Evolutionary conservation across 2,329 filamentous ascomycete species (phyloP).

Genomic region (Calonectria montana): DNA sequence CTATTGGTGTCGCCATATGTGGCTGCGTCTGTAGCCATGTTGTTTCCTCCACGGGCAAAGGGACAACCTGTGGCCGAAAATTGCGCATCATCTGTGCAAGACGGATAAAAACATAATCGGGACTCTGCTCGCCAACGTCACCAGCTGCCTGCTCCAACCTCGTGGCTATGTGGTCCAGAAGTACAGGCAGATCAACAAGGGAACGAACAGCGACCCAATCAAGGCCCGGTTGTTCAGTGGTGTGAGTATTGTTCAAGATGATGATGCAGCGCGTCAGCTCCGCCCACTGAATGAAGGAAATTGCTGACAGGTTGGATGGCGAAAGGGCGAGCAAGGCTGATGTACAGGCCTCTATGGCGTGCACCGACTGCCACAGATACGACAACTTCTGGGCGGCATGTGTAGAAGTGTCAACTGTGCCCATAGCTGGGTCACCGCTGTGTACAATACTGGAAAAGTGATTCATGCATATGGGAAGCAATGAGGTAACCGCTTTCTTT

Average conservation of each 20-base stretch:
- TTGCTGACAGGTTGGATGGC: too few relatives aligned
- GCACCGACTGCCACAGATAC: background rate
- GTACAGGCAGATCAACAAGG: background rate
- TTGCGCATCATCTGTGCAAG: background rate
- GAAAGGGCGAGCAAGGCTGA: background rate
- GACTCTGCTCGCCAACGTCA: background rate
- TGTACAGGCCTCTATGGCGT: background rate
- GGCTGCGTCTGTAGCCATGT: background rate
- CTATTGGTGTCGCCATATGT: background rate
- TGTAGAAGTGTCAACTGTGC: background rate
- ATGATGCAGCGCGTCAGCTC: background rate
- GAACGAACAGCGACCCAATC: background rate
- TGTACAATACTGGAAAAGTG: background rate
- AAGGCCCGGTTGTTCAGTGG: background rate
- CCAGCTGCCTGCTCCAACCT: background rate
- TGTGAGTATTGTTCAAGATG: background rate
- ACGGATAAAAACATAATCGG: background rate
- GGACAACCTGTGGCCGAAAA: background rate
- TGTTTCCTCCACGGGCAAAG: background rate
- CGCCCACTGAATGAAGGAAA: background rate
- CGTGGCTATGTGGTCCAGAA: background rate
- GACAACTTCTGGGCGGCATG: background rate
- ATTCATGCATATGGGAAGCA: background rate
- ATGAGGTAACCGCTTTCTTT: background rate
- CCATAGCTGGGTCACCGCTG: too few relatives aligned